phyloP scores from a whole-genome alignment of 106 monocot genomes.

The Dioscorea dumetorum region DNA sequence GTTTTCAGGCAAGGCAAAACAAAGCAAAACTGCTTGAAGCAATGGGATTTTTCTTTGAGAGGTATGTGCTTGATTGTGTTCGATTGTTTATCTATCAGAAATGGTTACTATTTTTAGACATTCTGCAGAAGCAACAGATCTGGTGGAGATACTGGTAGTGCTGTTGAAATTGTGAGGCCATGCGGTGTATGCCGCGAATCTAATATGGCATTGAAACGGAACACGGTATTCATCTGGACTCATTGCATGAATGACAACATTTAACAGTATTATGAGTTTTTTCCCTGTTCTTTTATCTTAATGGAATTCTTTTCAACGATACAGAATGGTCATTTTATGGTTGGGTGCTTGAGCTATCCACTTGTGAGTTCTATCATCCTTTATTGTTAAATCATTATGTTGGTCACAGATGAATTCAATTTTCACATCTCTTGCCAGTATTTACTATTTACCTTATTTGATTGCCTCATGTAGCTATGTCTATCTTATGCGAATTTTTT shows the following conservation, averaged over 20 bases:
- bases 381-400: too few relatives aligned
- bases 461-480: too few relatives aligned
- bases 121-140: slow-evolving; percentile 51
- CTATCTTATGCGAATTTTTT: too few relatives aligned
- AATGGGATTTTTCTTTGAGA: slow-evolving; percentile 84
- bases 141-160: slow-evolving; percentile 30
- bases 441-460: too few relatives aligned
- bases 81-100: slow-evolving; percentile 4
- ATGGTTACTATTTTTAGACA: background rate
- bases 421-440: too few relatives aligned
- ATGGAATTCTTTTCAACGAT: background rate
- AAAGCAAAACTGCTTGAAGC: slow-evolving; percentile 77
- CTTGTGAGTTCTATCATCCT: slow-evolving; percentile 32
- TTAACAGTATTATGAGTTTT: background rate
- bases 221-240: slow-evolving; percentile 35
- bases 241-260: background rate
- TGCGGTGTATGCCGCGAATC: slow-evolving; percentile 73
- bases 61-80: slow-evolving; percentile 26
- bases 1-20: slow-evolving; percentile 67
- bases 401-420: too few relatives aligned
- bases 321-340: slow-evolving; percentile 94
- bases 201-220: slow-evolving; percentile 74
- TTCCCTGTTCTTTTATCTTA: background rate
- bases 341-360: slow-evolving; percentile 74
- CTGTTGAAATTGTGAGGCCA: slow-evolving; percentile 41